Percentiles rank a stretch among this genome's conserved stretches.
These are phyloP conservation scores for Croton setiger DNA, from an alignment of 441 rosid genomes.

Conservation along the genomic window DNA sequence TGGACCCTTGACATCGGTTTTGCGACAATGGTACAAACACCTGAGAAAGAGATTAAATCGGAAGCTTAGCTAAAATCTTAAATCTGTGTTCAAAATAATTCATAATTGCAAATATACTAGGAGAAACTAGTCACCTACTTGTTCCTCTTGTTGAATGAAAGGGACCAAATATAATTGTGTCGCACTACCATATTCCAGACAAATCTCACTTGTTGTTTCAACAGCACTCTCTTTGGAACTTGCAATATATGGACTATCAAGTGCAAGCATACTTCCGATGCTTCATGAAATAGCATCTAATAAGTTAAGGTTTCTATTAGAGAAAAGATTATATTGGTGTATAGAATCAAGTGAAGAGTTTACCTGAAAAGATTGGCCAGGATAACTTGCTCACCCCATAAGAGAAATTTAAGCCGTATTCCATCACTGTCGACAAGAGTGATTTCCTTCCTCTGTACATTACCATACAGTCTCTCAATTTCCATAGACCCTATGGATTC, in stretches of 20 bases:
- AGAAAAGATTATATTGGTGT: conserved; percentile 9
- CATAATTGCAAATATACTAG: neutral
- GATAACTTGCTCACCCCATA: conserved; percentile 89
- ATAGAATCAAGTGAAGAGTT: conserved; percentile 25
- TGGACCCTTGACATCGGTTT: conserved; percentile 64
- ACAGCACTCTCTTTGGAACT: conserved; percentile 50
- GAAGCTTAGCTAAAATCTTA: conserved; percentile 15
- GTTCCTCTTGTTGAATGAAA: conserved; percentile 74
- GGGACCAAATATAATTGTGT: conserved; percentile 87
- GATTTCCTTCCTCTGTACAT: conserved; percentile 60
- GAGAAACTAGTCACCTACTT: conserved; percentile 34
- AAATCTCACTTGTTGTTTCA: conserved; percentile 54
- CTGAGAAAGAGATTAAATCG: conserved; percentile 36
- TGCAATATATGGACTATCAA: conserved; percentile 83
- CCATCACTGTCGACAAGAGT: conserved; percentile 75
- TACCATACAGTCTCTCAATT: conserved; percentile 50
- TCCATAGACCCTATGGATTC: conserved; percentile 77
- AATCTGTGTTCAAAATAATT: conserved; percentile 16
- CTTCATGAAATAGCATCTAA: conserved; percentile 39
- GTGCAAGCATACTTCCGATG: conserved; percentile 79
- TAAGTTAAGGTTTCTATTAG: conserved; percentile 8
- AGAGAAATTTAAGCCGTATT: conserved; percentile 54
- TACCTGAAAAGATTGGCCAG: conserved; percentile 89
- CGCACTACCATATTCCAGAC: conserved; percentile 94
- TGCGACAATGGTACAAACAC: conserved; percentile 65